phyloP scores from a whole-genome alignment of 148 eudicot species.

The Camellia lanceoleosa region DNA sequence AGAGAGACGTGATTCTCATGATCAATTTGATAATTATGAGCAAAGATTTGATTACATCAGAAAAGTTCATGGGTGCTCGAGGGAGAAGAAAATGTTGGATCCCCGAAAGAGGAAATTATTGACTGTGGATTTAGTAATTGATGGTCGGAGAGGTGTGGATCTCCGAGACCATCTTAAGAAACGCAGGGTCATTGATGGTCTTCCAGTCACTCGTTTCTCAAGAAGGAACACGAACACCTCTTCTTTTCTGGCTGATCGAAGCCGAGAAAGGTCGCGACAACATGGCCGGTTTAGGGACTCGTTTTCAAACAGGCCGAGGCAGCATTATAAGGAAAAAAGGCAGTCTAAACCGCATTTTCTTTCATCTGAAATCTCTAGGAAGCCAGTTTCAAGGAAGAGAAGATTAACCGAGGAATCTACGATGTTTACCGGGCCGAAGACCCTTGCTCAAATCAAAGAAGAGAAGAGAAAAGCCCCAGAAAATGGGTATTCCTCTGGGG shows the following conservation, averaged over 20 bases:
- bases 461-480: constrained; percentile 33
- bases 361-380: constrained; percentile 25
- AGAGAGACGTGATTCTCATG: constrained; percentile 26
- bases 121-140: constrained; percentile 25
- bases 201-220: constrained; percentile 21
- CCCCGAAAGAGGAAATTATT: constrained; percentile 35
- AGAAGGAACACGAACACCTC: constrained; percentile 24
- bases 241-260: constrained; percentile 23
- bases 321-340: constrained; percentile 27
- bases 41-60: constrained; percentile 13
- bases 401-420: constrained; percentile 25
- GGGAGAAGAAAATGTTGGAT: constrained; percentile 22
- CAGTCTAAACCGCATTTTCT: constrained; percentile 18
- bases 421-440: constrained; percentile 46
- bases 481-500: constrained; percentile 12
- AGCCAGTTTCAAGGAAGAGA: constrained; percentile 26
- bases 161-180: constrained; percentile 47
- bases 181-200: constrained; percentile 35
- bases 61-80: constrained; percentile 21
- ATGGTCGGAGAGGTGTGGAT: constrained; percentile 35
- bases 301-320: constrained; percentile 25
- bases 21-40: constrained; percentile 24
- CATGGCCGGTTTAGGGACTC: constrained; percentile 24
- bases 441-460: constrained; percentile 46
- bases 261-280: constrained; percentile 25